phyloP scores from a whole-genome alignment of 2,329 filamentous ascomycete species.

The Beauveria australis region DNA sequence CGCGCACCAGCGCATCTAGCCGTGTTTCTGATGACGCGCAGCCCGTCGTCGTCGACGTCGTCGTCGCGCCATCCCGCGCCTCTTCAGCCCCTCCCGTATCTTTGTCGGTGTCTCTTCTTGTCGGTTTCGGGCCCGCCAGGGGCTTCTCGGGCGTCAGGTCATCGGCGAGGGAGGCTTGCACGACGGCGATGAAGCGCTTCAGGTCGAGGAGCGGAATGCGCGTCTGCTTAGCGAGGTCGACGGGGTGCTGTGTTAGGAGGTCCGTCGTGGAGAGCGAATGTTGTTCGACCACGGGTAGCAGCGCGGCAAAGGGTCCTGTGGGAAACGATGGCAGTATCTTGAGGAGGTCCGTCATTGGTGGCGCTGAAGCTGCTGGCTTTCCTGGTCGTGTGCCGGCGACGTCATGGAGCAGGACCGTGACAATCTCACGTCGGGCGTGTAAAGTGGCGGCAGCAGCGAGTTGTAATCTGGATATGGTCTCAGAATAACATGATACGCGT shows the following conservation, averaged over 20 bases:
- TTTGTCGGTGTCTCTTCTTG: neutral
- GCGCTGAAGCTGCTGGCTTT: neutral
- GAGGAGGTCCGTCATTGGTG: conserved; percentile 75
- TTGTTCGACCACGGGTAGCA: conserved; percentile 73
- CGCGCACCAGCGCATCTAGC: neutral
- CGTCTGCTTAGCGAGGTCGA: conserved; percentile 79
- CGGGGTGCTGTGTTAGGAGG: conserved; percentile 72
- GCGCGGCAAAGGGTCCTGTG: conserved; percentile 59
- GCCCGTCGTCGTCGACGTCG: neutral
- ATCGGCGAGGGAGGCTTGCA: conserved; percentile 58
- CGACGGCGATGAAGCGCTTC: conserved; percentile 59
- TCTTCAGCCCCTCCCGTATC: neutral
- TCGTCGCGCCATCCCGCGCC: neutral
- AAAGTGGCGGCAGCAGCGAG: neutral
- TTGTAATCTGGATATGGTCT: neutral
- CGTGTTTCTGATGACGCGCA: too few relatives aligned
- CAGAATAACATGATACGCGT: neutral
- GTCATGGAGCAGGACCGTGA: neutral
- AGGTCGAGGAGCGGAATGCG: conserved; percentile 74
- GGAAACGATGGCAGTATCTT: conserved; percentile 75
- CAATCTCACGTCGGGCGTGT: conserved; percentile 5
- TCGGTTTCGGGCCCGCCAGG: neutral
- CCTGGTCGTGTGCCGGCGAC: conserved; percentile 8
- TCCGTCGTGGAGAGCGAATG: conserved; percentile 72
- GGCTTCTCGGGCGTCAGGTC: conserved; percentile 36